These are phyloP conservation scores for Suhomyces sp. DNA, from an alignment of 805 yeast genomes.

Conservation along the genomic window DNA sequence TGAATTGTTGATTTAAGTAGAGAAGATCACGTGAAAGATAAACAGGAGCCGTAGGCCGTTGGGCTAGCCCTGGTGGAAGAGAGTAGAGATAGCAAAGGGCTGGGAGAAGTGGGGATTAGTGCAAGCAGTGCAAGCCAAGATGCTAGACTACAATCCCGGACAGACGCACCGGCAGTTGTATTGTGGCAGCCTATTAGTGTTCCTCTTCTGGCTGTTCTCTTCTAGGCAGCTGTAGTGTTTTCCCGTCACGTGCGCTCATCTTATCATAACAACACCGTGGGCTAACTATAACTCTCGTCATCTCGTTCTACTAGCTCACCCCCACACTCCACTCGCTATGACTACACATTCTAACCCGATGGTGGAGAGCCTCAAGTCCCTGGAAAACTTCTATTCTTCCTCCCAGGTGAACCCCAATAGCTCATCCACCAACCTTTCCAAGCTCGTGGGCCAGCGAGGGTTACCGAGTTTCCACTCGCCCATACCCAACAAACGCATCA, in stretches of 20 bases:
- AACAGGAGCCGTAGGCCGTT: background rate
- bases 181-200: too few relatives aligned
- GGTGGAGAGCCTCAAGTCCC: background rate
- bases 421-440: slow-evolving; percentile 33
- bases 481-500: slow-evolving; percentile 14
- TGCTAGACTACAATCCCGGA: too few relatives aligned
- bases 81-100: too few relatives aligned
- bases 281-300: background rate
- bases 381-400: slow-evolving; percentile 2
- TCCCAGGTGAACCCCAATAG: slow-evolving; percentile 35
- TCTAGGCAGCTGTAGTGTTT: too few relatives aligned
- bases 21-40: background rate
- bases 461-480: slow-evolving; percentile 14
- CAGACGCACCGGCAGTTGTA: too few relatives aligned
- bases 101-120: too few relatives aligned
- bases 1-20: background rate
- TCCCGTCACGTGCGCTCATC: background rate
- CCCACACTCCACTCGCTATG: background rate
- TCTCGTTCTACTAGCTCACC: background rate
- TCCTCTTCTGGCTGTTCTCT: background rate
- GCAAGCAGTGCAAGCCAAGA: too few relatives aligned
- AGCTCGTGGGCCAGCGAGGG: slow-evolving; percentile 12
- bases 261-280: slow-evolving; percentile 1
- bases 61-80: background rate
- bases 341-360: background rate